Base-by-base conservation (phyloP, 2,329 filamentous ascomycete species). In the Colletotrichum sp. region DNA sequence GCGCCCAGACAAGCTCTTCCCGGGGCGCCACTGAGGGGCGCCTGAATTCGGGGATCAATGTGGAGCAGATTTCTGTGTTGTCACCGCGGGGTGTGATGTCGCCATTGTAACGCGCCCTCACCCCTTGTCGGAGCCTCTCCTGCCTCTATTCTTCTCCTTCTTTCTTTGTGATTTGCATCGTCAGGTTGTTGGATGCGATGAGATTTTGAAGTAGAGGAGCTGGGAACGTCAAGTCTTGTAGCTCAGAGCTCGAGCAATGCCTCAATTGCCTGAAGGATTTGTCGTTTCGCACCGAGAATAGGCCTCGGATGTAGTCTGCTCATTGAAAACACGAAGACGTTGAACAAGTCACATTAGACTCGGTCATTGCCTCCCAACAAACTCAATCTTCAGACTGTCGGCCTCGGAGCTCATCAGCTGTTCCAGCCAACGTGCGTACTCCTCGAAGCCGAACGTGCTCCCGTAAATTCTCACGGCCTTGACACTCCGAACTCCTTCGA, bases 401-500 rank as follows among this genome's bases (percentile, higher is more conserved):
- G 18, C 79, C 69, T 28, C 26, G 24, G 24, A 70, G 80, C 78
- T 83, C 85, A 88, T 88, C 65, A 80, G 78, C 5, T 65, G 65
- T 78, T 82, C 81, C 28, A 89, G 81, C 87, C 87, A 88, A 10
- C 70, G 72, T 6, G 86, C 80, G 72, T 89, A 88, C n/a, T 81
- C 82, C 72, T 86, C 84, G 62, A 88, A 87, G 49, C 86, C 87
- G 4, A 80, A 83, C 13, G 82, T 82, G 80, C 85, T 85, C 18
- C 87, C 87, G 0, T 75, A 74, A 59, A 89, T 80, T 8, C 74
- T 77, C 8, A 85, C 85, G 15, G 78, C 76, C 63, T 82, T 80
- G 28, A 89, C 84, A 34, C 85, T 86, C 26, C 87, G 78, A 32
- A 89, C 85, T 7, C 80, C 83, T 80, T 89, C 87, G 71, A 89